Evolutionary conservation across 2,329 filamentous ascomycete genomes (phyloP), one percentile per base, ranked within the genome.

Genomic region (Fusarium sp.): DNA sequence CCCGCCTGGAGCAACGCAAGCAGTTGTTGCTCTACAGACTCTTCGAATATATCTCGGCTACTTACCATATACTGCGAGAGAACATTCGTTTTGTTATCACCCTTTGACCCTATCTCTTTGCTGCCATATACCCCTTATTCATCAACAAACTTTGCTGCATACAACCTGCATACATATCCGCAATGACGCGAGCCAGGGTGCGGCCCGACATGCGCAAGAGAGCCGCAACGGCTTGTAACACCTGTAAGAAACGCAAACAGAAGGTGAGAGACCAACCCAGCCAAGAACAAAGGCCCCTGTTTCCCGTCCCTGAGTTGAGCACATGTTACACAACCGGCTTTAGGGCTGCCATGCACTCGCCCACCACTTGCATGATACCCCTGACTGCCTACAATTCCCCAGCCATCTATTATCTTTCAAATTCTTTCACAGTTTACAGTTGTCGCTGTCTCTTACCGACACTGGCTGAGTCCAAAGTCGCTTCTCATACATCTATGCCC

Each of bases 211-310:
- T 91, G 80, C 87, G 90, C 73, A 88, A 90, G 81, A 88, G 91
- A 76, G 92, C 88, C 61, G 88, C 89, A 30, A 88, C 90, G 75
- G 91, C 91, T 45, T 93, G 91, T 80, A 88, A 91, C 72, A 88
- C 85, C 71, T 93, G 91, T 83, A 92, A 91, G 82, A 86, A 87
- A 69, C 87, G 90, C 71, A 93, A 93, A 80, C 90, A 92, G 82
- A 93, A 92, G 86, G 91, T 90, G 79, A 85, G 87, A 52, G 17
- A 57, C 25, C 56, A 60, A 22, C 47, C 17, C 27, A 32, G 4
- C 17, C 11, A 10, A 27, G 9, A 17, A 10, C n/a, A 17, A 22
- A 8, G 32, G 15, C 20, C 35, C 30, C 40, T 25, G 40, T 57
- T 32, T 35, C 14, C 45, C n/a, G 14, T 40, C 52, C 32, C 11